Evolutionary conservation across 768 basidiomycete species (phyloP), one percentile per base, ranked within the genome.

Genomic region (Collybiopsis confluens): DNA sequence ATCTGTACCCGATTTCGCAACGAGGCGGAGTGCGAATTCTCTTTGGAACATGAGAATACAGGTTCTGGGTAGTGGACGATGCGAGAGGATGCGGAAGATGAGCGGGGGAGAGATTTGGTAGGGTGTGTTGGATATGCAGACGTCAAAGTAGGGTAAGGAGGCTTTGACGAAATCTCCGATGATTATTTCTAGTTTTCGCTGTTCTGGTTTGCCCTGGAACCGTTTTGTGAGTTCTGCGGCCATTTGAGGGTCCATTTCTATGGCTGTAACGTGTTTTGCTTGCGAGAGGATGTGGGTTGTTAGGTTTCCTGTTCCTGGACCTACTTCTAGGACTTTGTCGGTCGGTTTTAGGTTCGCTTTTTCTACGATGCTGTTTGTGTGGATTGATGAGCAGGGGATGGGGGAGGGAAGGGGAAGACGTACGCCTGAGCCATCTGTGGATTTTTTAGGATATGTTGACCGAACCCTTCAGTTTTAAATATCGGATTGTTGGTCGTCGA

Each of bases 1-100:
- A 4, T 82, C 74, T 2, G 90, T 85, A 7, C 85, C 85, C 0
- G 97, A 93, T 21, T 81, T 77, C 3, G 96, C 96, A 38, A 90
- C 85, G 10, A 99, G 81, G 1, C 97, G 88, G 56, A 95, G 77
- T 0, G 97, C 97, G 64, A 99, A 99, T 70, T 99, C 97, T 53
- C 94, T 88, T 72, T 99, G 97, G 75, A 99, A 99, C 97, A 99
- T 99, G 73, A 99, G 89, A 57, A 99, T 92, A 30, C 93, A 92
- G 54, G 90, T 83, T 23, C 96, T 92, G 67, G 90, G 92, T 41
- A 98, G 76, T 0, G 97, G 97, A 2, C 97, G 89, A 63, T 98
- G 94, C 2, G 97, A 98, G 45, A 98, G 85, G 30, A 99, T 82
- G 56, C 92, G 90, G 79, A 99, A 99, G 52, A 98, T 88, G 46